Evolutionary conservation across 257 asterid genomes (phyloP).

Genomic region (Ocimum tenuiflorum): DNA sequence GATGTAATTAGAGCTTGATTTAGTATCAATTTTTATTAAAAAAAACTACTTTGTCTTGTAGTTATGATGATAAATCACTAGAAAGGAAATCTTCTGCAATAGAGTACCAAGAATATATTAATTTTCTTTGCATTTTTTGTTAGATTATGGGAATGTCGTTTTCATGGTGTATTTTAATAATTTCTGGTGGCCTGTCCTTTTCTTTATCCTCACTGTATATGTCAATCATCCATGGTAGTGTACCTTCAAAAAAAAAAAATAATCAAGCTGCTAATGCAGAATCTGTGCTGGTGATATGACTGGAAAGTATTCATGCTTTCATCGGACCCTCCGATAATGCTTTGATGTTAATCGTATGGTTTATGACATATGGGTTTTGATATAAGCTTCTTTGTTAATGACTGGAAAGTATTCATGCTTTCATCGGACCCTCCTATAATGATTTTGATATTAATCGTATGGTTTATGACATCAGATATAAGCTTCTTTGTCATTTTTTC

Average conservation of each 20-base stretch:
- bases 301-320: conserved; percentile 1
- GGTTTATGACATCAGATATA: conserved; percentile 3
- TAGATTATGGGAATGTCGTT: conserved; percentile 36
- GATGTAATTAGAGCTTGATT: not conserved
- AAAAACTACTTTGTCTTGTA: not conserved
- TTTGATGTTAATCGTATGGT: conserved; percentile 13
- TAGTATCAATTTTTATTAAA: not conserved
- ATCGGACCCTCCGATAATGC: conserved; percentile 3
- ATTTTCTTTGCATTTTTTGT: conserved; percentile 16
- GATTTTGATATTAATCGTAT: not conserved
- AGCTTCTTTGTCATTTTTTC: not conserved
- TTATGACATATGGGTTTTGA: not conserved
- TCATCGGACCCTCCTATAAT: not conserved
- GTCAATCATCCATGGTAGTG: conserved; percentile 26
- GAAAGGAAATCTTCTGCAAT: not conserved
- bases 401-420: conserved; percentile 5
- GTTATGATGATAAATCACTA: not conserved
- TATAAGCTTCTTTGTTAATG: too few species aligned
- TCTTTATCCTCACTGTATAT: conserved; percentile 29
- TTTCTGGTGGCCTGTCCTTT: conserved; percentile 48
- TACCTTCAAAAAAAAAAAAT: conserved; percentile 21
- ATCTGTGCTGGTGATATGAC: conserved; percentile 21
- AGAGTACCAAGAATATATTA: not conserved
- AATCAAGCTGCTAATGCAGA: conserved; percentile 16
- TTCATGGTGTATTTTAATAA: conserved; percentile 30